phyloP scores from a whole-genome alignment of 2,329 filamentous ascomycete species.

The Orbilia blumenaviensis region DNA sequence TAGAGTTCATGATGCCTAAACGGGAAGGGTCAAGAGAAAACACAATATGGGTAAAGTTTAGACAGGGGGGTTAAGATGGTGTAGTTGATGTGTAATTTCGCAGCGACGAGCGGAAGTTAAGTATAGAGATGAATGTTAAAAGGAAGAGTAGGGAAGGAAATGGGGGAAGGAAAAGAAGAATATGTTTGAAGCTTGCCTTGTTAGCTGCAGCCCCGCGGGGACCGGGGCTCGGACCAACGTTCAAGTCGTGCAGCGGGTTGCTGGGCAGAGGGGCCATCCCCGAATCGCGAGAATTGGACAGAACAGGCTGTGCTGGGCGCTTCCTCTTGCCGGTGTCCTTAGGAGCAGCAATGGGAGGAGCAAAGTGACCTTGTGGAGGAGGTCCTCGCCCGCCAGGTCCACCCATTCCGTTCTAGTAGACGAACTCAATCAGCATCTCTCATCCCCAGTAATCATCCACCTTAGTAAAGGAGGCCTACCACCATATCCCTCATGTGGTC shows the following conservation, averaged over 20 bases:
- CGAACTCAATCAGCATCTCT: not conserved
- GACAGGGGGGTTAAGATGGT: no score
- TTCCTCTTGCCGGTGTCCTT: constrained; percentile 89
- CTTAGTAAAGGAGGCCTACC: constrained; percentile 6
- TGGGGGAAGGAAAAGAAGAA: not conserved
- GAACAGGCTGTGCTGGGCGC: constrained; percentile 31
- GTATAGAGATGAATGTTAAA: not conserved
- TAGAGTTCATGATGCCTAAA: not conserved
- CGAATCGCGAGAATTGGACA: constrained; percentile 32
- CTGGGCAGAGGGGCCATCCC: constrained; percentile 34
- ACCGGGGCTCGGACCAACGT: constrained; percentile 33
- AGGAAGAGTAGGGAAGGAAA: not conserved
- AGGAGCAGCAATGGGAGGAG: constrained; percentile 78
- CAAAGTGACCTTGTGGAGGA: constrained; percentile 94
- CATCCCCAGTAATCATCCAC: not conserved
- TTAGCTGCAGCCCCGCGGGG: constrained; percentile 39
- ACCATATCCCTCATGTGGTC: constrained; percentile 62
- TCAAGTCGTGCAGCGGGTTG: constrained; percentile 33
- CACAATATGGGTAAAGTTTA: no score
- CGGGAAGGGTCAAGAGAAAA: not conserved
- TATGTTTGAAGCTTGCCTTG: constrained; percentile 31
- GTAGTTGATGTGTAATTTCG: no score
- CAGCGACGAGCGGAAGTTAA: no score
- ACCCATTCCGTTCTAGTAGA: constrained; percentile 27
- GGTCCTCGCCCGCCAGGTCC: constrained; percentile 65